Base-by-base conservation (phyloP, 768 basidiomycete genomes). In the Pholiota molesta region DNA sequence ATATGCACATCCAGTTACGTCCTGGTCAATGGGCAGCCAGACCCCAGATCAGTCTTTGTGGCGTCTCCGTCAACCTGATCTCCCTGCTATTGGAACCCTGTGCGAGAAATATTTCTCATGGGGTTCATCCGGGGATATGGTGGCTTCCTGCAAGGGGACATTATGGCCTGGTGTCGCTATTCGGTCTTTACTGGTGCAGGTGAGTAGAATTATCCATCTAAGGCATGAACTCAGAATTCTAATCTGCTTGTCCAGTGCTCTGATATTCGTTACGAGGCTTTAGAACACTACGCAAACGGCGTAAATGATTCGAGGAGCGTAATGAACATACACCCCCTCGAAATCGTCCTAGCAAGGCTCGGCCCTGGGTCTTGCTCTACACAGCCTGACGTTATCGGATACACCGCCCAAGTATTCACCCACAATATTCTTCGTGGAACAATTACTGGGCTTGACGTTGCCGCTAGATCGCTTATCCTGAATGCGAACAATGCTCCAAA, bases 51-150 rank as follows among this genome's bases (percentile, higher is more conserved):
- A 17, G 6, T 42, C 55, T 7, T 6, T 10, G 0, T 57, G 55
- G 55, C 2, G 17, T 8, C 17, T 44, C 17, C 28, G 7, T 9
- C 39, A 57, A 26, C 55, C 42, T 0, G 2, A 26, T 8, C 40
- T 57, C 28, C 14, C 55, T 13, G 16, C 29, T 31, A 57, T 57
- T 8, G 42, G 55, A 14, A 26, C 8, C 10, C 23, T 57, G 16
- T 65, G 61, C 28, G 59, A 67, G 23, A 57, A 64, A n/a, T 57
- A 55, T 31, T 67, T 67, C 31, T 65, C 62, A 19, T 67, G 66
- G 66, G 59, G 28, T 3, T 49, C 64, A 8, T 39, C 44, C 3
- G 59, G 39, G 11, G 40, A 44, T 17, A 13, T 57, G 5, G 17
- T 28, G 29, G 26, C 26, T 26, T n/a, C n/a, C 14, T 60, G 63